These are phyloP conservation scores for Solanum hybrid DNA, from an alignment of 305 asterid species.

Conservation along the genomic window DNA sequence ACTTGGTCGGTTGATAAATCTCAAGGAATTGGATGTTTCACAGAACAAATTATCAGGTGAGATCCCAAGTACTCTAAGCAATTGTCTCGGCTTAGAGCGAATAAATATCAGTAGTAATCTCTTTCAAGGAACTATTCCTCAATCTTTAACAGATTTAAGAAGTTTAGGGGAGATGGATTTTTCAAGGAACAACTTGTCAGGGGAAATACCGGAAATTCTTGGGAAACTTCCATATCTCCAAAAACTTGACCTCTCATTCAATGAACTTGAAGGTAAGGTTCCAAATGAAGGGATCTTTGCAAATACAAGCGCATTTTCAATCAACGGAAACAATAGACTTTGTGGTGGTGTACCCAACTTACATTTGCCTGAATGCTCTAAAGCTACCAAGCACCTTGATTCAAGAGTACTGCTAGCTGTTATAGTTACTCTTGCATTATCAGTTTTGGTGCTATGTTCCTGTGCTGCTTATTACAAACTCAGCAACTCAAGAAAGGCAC, in stretches of 20 bases:
- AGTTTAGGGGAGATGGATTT: conserved; percentile 20
- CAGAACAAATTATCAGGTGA: conserved; percentile 21
- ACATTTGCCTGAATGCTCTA: conserved; percentile 9
- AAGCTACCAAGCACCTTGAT: neutral
- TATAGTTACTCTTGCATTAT: conserved; percentile 5
- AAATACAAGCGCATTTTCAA: conserved; percentile 15
- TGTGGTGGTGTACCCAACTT: conserved; percentile 26
- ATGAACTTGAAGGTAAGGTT: conserved; percentile 23
- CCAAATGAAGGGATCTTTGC: conserved; percentile 27
- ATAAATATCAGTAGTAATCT: conserved; percentile 12
- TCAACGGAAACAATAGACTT: conserved; percentile 16
- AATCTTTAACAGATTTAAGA: conserved; percentile 10
- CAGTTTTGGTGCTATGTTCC: conserved; percentile 1
- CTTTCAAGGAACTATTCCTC: conserved; percentile 21
- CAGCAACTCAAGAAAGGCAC: neutral
- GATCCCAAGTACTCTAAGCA: conserved; percentile 20
- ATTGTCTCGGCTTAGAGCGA: conserved; percentile 17
- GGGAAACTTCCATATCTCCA: conserved; percentile 15
- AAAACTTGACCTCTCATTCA: conserved; percentile 27
- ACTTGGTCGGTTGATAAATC: conserved; percentile 18
- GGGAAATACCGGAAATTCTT: conserved; percentile 18
- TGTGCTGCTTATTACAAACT: conserved; percentile 4
- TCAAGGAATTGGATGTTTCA: conserved; percentile 17
- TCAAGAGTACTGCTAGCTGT: neutral
- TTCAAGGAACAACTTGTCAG: conserved; percentile 23